These are phyloP conservation scores for Lindgomyces ingoldianus DNA, from an alignment of 495 filamentous ascomycete species.

Conservation along the genomic window DNA sequence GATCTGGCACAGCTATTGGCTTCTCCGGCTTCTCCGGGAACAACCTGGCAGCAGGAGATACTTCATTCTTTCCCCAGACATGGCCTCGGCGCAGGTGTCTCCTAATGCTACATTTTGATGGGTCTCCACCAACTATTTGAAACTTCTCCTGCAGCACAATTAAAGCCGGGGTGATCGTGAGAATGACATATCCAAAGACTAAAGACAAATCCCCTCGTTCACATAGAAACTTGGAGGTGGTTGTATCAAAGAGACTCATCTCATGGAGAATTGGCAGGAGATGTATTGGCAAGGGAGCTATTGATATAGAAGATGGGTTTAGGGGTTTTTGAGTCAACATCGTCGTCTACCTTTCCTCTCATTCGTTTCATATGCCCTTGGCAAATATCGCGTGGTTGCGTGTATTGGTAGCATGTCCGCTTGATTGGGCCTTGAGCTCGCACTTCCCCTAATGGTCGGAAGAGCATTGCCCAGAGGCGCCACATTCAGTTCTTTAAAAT, in stretches of 20 bases:
- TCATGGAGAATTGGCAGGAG: background rate
- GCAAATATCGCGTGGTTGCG: too few relatives aligned
- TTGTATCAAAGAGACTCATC: background rate
- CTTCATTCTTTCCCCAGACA: background rate
- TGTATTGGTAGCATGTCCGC: too few relatives aligned
- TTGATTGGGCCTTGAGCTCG: too few relatives aligned
- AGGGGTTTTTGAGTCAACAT: background rate
- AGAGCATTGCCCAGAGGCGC: too few relatives aligned
- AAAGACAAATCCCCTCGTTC: background rate
- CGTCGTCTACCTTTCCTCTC: too few relatives aligned
- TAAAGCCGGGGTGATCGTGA: background rate
- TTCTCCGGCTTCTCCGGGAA: background rate
- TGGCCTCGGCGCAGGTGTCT: background rate
- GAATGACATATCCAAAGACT: background rate
- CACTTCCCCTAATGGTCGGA: too few relatives aligned
- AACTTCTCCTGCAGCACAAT: background rate
- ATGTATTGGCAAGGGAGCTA: background rate
- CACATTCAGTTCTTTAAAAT: too few relatives aligned
- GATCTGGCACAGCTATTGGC: background rate
- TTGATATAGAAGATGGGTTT: background rate
- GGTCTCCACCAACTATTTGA: background rate
- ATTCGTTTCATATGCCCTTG: too few relatives aligned
- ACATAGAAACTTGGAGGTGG: background rate
- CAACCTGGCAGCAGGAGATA: background rate
- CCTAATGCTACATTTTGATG: background rate